Percentiles rank a stretch among this genome's conserved stretches.
phyloP scores from a whole-genome alignment of 2,329 filamentous ascomycete genomes.

The Endothia cerciana region DNA sequence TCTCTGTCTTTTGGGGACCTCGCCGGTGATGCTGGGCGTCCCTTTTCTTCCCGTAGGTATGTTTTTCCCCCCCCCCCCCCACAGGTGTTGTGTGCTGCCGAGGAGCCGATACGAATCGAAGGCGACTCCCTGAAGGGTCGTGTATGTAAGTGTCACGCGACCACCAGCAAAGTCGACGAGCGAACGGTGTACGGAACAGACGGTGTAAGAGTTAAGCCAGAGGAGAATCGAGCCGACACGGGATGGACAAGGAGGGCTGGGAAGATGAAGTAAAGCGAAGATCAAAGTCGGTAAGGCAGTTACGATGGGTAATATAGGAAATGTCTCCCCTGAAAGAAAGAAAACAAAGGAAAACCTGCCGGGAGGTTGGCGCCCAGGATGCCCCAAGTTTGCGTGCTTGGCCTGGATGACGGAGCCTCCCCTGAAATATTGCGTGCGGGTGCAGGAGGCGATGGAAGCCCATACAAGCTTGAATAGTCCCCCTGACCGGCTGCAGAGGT shows the following conservation, averaged over 20 bases:
- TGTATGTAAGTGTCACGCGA: conserved; percentile 22
- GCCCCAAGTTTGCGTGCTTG: conserved; percentile 2
- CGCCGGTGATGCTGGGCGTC: background rate
- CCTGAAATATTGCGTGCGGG: conserved; percentile 10
- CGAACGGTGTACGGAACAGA: background rate
- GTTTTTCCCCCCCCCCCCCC: background rate
- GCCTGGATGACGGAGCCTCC: conserved; percentile 8
- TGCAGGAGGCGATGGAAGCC: background rate
- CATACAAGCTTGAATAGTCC: too few relatives aligned
- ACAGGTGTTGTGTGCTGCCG: background rate
- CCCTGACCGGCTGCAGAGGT: background rate
- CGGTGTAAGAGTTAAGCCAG: background rate
- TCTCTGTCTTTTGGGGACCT: background rate
- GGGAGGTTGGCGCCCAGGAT: conserved; percentile 1
- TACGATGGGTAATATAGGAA: too few relatives aligned
- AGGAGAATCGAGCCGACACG: background rate
- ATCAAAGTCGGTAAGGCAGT: background rate
- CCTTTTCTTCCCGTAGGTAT: background rate
- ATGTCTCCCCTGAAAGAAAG: too few relatives aligned
- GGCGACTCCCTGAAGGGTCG: background rate
- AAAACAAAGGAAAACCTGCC: background rate
- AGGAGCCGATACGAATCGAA: background rate
- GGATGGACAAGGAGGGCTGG: background rate
- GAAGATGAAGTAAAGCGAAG: background rate
- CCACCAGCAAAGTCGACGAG: background rate